Evolutionary conservation across 352 stramenopile species (phyloP), one percentile per base, ranked within the genome.

Genomic region (Phytophthora pini): DNA sequence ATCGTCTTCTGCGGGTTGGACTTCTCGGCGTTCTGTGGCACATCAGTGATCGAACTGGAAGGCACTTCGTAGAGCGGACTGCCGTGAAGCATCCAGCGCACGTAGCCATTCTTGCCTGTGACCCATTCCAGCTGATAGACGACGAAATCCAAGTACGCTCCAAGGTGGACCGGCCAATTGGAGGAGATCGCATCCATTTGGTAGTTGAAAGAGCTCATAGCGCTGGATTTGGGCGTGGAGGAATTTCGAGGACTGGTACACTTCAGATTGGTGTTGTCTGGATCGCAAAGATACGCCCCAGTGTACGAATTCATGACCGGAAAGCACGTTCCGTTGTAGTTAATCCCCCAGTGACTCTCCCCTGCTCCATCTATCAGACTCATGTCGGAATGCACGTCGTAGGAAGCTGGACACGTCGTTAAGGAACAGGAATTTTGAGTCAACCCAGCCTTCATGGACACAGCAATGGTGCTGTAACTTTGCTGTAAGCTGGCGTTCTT

Each of bases 91-190:
- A 51, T 39, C 45, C 45, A 51, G 12, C 45, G 45, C 5, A 51
- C 45, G 45, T 51, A 51, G 0, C 79, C 79, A 1, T 70, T 52
- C 9, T 38, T 26, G 0, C 79, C 79, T 4, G 58, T 83, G 9
- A 90, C 79, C 81, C 82, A 90, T 45, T 90, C 79, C 39, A 89
- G n/a, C 32, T 88, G 76, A 56, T 87, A 90, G 36, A 77, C 59
- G 11, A 87, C 31, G 58, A 79, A 96, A 34, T 78, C 93, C 66
- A 70, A 77, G 79, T 95, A 96, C 56, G 72, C 96, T 3, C 58
- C 75, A 2, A 87, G 43, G 44, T 85, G 88, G 7, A 98, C 56
- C 11, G 84, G 79, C 71, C 90, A 94, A 60, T 97, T 96, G 26
- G 87, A 82, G 13, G 92, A 97, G n/a, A 98, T 87, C 2, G 93